These are phyloP conservation scores for Naganishia liquefaciens DNA, from an alignment of 1,284 basidiomycete genomes.

Conservation along the genomic window DNA sequence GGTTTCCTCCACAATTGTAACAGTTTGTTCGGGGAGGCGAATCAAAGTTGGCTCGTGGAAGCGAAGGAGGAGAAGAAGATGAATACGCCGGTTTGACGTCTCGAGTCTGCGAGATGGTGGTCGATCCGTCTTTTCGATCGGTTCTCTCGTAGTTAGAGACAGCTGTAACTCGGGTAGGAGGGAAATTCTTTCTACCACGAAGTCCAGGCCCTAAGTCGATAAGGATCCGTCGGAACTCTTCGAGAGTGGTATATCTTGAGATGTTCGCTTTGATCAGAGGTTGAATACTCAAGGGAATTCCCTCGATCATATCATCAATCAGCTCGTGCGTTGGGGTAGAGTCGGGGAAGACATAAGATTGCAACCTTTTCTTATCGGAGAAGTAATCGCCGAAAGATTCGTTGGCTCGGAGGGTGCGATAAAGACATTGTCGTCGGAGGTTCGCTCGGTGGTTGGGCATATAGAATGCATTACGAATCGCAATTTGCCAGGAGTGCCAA, in stretches of 20 bases:
- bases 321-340: conserved; percentile 7
- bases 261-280: conserved; percentile 26
- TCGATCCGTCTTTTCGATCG: not conserved
- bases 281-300: conserved; percentile 25
- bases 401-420: conserved; percentile 7
- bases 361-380: conserved; percentile 23
- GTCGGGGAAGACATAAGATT: conserved; percentile 24
- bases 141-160: conserved; percentile 5
- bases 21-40: conserved; percentile 17
- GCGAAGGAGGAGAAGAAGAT: not conserved
- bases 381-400: conserved; percentile 31
- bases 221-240: conserved; percentile 27
- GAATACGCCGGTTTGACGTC: not conserved
- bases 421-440: conserved; percentile 22
- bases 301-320: conserved; percentile 30
- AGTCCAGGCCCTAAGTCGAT: conserved; percentile 30
- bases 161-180: not conserved
- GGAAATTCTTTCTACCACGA: not conserved
- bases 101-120: conserved; percentile 4
- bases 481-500: conserved; percentile 30
- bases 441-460: conserved; percentile 28
- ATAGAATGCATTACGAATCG: conserved; percentile 30
- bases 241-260: conserved; percentile 10
- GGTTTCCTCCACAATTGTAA: conserved; percentile 17
- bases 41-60: too few species aligned